These are phyloP conservation scores for Corymbia citriodora DNA, from an alignment of 441 rosid genomes.

Conservation along the genomic window DNA sequence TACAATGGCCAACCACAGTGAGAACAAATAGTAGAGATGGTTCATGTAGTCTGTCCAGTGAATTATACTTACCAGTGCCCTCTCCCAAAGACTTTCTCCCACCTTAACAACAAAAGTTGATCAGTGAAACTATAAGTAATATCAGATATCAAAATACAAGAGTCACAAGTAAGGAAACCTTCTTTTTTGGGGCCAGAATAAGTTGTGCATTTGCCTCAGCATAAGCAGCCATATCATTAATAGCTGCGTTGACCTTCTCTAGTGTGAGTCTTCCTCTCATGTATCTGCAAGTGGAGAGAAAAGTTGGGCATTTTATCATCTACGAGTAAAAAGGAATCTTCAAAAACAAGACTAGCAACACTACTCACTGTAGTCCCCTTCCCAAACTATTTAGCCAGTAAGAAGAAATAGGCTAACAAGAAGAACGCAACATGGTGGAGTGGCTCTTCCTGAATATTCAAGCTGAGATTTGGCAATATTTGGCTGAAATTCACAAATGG, in stretches of 20 bases:
- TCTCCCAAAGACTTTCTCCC: slow-evolving; percentile 82
- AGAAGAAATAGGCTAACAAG: background rate
- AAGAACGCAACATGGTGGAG: background rate
- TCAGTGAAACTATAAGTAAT: slow-evolving; percentile 8
- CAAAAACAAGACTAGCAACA: background rate
- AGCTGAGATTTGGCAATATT: background rate
- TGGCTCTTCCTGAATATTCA: background rate
- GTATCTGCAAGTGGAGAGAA: slow-evolving; percentile 34
- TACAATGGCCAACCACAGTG: background rate
- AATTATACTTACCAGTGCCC: slow-evolving; percentile 61
- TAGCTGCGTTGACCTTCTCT: slow-evolving; percentile 86
- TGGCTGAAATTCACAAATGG: background rate
- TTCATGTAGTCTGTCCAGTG: background rate
- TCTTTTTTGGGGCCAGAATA: slow-evolving; percentile 73
- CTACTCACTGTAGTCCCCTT: background rate
- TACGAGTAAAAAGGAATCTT: background rate
- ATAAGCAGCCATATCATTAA: slow-evolving; percentile 79
- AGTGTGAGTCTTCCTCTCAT: slow-evolving; percentile 95
- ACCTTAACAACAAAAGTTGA: slow-evolving; percentile 33
- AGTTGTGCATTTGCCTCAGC: slow-evolving; percentile 84
- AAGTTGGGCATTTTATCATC: background rate
- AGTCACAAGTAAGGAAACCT: slow-evolving; percentile 32
- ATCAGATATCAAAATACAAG: background rate
- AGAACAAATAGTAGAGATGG: background rate
- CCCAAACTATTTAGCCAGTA: background rate